Evolutionary conservation across 805 yeast species (phyloP).

Genomic region (Saccharomyces mikatae): DNA sequence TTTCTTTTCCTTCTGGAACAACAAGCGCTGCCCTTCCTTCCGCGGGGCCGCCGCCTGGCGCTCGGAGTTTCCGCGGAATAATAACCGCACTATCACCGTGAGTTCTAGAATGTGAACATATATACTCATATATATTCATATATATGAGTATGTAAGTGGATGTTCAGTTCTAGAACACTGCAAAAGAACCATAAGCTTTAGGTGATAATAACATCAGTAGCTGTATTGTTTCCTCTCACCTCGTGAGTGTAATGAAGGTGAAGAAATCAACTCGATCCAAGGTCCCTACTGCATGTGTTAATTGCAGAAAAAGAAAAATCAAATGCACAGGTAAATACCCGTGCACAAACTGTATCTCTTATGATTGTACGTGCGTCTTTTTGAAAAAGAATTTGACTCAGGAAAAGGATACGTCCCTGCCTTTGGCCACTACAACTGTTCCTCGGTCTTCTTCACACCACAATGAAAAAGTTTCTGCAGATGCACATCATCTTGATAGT

Average conservation of each 20-base stretch:
- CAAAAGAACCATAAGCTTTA: no score
- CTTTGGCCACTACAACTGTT: background rate
- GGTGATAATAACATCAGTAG: background rate
- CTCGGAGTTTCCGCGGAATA: background rate
- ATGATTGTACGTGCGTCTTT: constrained; percentile 25
- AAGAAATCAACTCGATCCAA: background rate
- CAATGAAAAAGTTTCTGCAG: background rate
- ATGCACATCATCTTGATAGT: background rate
- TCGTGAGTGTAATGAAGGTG: background rate
- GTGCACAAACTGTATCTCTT: constrained; percentile 27
- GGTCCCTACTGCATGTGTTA: constrained; percentile 19
- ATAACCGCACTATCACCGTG: background rate
- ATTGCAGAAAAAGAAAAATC: constrained; percentile 29
- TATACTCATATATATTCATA: no score
- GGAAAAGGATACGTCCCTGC: background rate
- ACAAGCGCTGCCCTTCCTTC: background rate
- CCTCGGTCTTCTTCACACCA: background rate
- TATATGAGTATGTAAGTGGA: background rate
- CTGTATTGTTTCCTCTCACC: background rate
- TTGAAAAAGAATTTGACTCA: background rate
- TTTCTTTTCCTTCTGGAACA: background rate
- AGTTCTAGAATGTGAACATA: background rate
- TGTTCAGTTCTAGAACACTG: background rate
- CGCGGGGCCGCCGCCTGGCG: background rate
- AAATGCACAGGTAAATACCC: constrained; percentile 29